Evolutionary conservation across 306 rosid species (phyloP), one percentile per base, ranked within the genome.

Genomic region (Vachellia collinsii): DNA sequence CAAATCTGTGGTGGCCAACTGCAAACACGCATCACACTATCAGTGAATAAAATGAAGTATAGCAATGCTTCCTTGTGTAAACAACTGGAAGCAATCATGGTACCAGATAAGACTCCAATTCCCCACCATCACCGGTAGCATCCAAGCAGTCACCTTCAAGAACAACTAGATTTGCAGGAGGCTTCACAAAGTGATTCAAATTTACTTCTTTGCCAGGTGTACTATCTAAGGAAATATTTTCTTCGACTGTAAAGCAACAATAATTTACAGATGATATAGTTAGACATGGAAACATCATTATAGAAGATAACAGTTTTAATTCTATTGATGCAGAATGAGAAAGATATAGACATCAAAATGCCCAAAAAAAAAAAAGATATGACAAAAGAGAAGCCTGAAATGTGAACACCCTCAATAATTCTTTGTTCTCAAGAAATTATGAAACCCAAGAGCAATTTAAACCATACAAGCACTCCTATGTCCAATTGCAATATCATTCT

Each of bases 71-170:
- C 23, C 13, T 54, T 29, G 46, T 29, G 54, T 14, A 67, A 82
- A 81, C 42, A 59, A 85, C 70, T 83, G 84, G 86, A 79, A 79
- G 82, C 75, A 82, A 79, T 59, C 58, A 72, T 16, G 16, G 74
- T 95, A 95, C 99, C 99, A 93, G 91, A 86, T 90, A 93, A 19
- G 98, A 88, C 84, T 90, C 98, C 84, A 93, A 85, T 78, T 95
- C 99, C 79, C 97, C 95, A 10, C 90, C 92, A 89, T 92, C 97
- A 84, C 94, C 97, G 53, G 85, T 75, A 34, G 90, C 75, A 81
- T 93, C 99, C 78, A 95, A 84, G 88, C 99, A 95, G 82, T 93
- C 99, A 23, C 99, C 98, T 87, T 95, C 99, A 25, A 93, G 96
- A 73, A 95, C 97, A 80, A 93, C 97, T 64, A 95, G 80, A 84